Evolutionary conservation across 1,284 basidiomycete species (phyloP).

Genomic region (Hymenochaete sp.): DNA sequence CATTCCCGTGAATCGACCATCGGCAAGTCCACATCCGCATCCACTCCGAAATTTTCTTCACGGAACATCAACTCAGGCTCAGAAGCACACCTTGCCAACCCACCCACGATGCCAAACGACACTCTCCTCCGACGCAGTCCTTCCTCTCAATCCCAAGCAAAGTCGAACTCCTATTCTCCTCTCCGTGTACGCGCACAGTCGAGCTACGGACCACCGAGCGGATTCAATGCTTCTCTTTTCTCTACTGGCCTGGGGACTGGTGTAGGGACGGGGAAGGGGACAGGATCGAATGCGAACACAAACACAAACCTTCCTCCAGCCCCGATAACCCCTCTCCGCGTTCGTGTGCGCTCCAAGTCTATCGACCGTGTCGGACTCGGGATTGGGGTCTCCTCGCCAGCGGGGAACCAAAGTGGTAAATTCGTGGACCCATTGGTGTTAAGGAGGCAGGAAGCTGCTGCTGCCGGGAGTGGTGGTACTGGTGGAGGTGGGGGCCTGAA

Average conservation of each 20-base stretch:
- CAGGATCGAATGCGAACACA: too few species aligned
- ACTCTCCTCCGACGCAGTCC: constrained; percentile 13
- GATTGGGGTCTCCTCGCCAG: constrained; percentile 20
- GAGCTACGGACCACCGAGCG: constrained; percentile 31
- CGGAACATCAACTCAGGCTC: too few species aligned
- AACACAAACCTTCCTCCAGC: constrained; percentile 27
- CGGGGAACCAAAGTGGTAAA: constrained; percentile 26
- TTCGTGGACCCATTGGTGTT: constrained; percentile 69
- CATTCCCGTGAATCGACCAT: constrained; percentile 55
- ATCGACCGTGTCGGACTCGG: constrained; percentile 37
- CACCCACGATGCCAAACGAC: constrained; percentile 16
- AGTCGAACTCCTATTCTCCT: constrained; percentile 16
- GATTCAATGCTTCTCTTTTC: constrained; percentile 19
- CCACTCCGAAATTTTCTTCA: too few species aligned
- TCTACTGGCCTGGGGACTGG: too few species aligned
- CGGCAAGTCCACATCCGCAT: constrained; percentile 33
- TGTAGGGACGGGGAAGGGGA: too few species aligned
- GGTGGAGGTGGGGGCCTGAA: too few species aligned
- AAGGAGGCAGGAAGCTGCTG: constrained; percentile 51
- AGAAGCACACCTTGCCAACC: constrained; percentile 6
- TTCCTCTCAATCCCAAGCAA: constrained; percentile 15
- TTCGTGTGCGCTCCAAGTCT: constrained; percentile 44
- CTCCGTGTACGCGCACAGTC: constrained; percentile 42
- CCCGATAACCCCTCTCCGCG: constrained; percentile 33
- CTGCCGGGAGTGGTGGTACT: constrained; percentile 33